Evolutionary conservation across 371 early-diverging fungal species (phyloP).

Genomic region (Syncephalastrum contaminatum): DNA sequence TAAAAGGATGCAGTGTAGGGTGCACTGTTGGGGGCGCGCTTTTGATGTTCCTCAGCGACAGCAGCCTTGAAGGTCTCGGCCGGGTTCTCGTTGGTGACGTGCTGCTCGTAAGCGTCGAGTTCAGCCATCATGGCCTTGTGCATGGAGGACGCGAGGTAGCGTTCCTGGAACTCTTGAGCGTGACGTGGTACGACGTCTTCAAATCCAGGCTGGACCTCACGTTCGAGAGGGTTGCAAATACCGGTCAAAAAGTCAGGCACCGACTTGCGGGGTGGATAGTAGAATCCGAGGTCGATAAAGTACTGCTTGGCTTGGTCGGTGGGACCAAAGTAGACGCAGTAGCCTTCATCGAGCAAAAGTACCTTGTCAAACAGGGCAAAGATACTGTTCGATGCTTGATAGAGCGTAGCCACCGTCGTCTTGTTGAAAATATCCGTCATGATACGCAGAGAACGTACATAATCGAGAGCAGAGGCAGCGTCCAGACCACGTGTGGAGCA

Average conservation of each 20-base stretch:
- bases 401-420: slow-evolving; percentile 62
- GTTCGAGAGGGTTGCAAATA: slow-evolving; percentile 59
- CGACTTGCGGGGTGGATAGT: slow-evolving; percentile 71
- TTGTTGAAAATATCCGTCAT: slow-evolving; percentile 63
- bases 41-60: slow-evolving; percentile 41
- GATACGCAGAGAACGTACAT: slow-evolving; percentile 64
- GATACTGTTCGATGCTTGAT: slow-evolving; percentile 76
- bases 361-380: slow-evolving; percentile 77
- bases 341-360: slow-evolving; percentile 69
- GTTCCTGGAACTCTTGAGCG: slow-evolving; percentile 47
- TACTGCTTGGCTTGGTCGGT: slow-evolving; percentile 59
- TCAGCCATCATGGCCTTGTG: slow-evolving; percentile 28
- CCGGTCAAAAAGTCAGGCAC: slow-evolving; percentile 78
- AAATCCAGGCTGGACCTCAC: slow-evolving; percentile 48
- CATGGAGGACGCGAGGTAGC: slow-evolving; percentile 26
- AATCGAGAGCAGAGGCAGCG: slow-evolving; percentile 84
- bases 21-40: slow-evolving; percentile 31
- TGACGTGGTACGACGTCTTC: slow-evolving; percentile 43
- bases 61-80: slow-evolving; percentile 38
- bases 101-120: slow-evolving; percentile 20
- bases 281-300: slow-evolving; percentile 68
- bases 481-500: slow-evolving; percentile 91
- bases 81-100: slow-evolving; percentile 18
- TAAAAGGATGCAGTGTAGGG: slow-evolving; percentile 52
- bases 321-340: slow-evolving; percentile 74